Base-by-base conservation (phyloP, 2,329 filamentous ascomycete species). In the Lithohypha guttulata region DNA sequence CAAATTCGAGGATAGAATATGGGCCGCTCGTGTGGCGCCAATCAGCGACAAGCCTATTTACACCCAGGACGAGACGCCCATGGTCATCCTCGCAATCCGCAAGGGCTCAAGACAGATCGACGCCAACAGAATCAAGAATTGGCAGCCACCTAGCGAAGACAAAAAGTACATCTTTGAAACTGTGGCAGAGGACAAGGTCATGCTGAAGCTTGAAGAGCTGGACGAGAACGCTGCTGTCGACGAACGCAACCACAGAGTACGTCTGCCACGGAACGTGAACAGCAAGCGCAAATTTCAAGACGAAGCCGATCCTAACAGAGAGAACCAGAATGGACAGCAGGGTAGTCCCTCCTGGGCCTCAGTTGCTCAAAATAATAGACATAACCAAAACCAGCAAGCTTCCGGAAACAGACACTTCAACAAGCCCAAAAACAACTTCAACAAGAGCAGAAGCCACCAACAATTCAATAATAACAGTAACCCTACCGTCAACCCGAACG, bases 161-260 rank as follows among this genome's bases (percentile, higher is more conserved):
- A 75, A 82, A 52, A 70, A 77, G 0, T 77, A 87, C 53, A 70
- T 77, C 4, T 86, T 96, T 52, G 84, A 93, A 46, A 86, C 82
- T 1, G 77, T 75, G 0, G 84, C 96, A 1, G 82, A 82, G 13
- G 87, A 96, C 62, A 94, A 93, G 63, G 75, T 84, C 11, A 69
- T 91, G 47, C 62, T 96, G 36, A 74, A 82, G 2, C 79, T 96
- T 32, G 85, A 94, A 57, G 69, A 77, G 37, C 83, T 89, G 64
- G 59, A 77, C 7, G 31, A 47, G 17, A 29, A 23, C 14, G 25
- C 22, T 21, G 30, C 18, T 21, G 42, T 38, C 15, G 34, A 27
- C 20, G 41, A 39, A 14, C 34, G 38, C 28, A 35, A 40, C 14
- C 30, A 34, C 6, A 65, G 2, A 77, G 81, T 51, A 75, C 73